Evolutionary conservation across 495 filamentous ascomycete genomes (phyloP).

Genomic region (Penicillium samsonianum): DNA sequence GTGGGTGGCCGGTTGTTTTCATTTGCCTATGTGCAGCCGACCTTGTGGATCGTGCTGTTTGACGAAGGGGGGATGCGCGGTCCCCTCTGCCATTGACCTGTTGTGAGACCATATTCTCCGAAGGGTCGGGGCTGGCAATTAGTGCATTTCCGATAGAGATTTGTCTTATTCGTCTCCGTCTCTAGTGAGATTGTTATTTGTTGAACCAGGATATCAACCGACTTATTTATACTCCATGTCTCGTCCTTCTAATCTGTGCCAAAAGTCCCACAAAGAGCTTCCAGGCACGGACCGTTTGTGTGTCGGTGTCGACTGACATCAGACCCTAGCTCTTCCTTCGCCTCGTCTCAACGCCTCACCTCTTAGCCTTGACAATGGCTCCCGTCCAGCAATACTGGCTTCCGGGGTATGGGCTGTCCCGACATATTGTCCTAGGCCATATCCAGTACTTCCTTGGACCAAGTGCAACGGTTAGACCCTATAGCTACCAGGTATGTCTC

Average conservation of each 20-base stretch:
- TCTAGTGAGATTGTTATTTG: not conserved
- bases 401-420: conserved; percentile 54
- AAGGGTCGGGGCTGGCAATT: conserved; percentile 3
- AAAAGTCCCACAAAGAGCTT: conserved; percentile 14
- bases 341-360: conserved; percentile 7
- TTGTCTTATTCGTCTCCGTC: conserved; percentile 20
- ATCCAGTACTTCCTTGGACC: conserved; percentile 57
- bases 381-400: conserved; percentile 53
- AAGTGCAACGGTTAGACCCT: conserved; percentile 51
- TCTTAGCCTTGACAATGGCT: conserved; percentile 28
- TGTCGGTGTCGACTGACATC: conserved; percentile 13
- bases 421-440: conserved; percentile 54
- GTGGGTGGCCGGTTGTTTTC: conserved; percentile 8
- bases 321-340: conserved; percentile 9
- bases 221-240: conserved; percentile 21
- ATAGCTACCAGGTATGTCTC: conserved; percentile 50
- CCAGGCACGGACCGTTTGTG: conserved; percentile 12
- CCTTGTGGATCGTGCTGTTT: conserved; percentile 18
- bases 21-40: conserved; percentile 11
- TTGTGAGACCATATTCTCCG: conserved; percentile 22
- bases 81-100: conserved; percentile 9
- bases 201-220: not conserved
- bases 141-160: conserved; percentile 12
- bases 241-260: conserved; percentile 10
- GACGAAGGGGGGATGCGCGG: conserved; percentile 5